Percentiles rank a stretch among this genome's conserved stretches.
phyloP scores from a whole-genome alignment of 2,329 filamentous ascomycete genomes.

The Curvularia lunata region DNA sequence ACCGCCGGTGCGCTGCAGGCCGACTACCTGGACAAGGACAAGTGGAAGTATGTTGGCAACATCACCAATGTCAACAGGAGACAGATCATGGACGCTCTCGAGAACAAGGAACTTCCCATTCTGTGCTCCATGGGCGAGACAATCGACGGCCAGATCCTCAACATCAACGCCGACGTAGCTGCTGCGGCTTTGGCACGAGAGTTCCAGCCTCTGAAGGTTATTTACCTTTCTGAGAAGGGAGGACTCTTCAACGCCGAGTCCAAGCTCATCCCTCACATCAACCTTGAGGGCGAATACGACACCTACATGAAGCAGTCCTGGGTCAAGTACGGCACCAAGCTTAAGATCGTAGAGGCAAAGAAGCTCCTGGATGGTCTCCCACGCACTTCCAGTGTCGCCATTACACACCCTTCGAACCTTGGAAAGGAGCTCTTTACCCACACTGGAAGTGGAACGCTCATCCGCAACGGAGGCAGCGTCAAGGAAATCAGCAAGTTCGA shows the following conservation, averaged over 20 bases:
- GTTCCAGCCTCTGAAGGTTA: slow-evolving; percentile 93
- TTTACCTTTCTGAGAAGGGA: slow-evolving; percentile 98
- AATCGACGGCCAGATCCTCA: slow-evolving; percentile 87
- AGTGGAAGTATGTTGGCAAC: slow-evolving; percentile 94
- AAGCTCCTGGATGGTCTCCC: slow-evolving; percentile 88
- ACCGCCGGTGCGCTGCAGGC: slow-evolving; percentile 89
- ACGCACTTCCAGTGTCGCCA: slow-evolving; percentile 91
- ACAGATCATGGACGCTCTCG: slow-evolving; percentile 89
- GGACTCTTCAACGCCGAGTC: slow-evolving; percentile 92
- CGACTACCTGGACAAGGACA: slow-evolving; percentile 94
- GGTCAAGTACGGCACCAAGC: slow-evolving; percentile 91
- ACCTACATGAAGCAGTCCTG: slow-evolving; percentile 91
- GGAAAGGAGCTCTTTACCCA: slow-evolving; percentile 98
- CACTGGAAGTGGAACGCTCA: slow-evolving; percentile 90
- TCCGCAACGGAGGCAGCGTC: slow-evolving; percentile 89
- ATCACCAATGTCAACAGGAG: slow-evolving; percentile 90
- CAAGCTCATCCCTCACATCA: slow-evolving; percentile 97
- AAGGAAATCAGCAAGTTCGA: slow-evolving; percentile 72
- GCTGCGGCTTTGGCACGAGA: slow-evolving; percentile 89
- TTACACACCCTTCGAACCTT: slow-evolving; percentile 93
- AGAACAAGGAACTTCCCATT: slow-evolving; percentile 85
- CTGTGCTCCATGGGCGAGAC: slow-evolving; percentile 97
- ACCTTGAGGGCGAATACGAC: slow-evolving; percentile 95
- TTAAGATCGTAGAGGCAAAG: slow-evolving; percentile 99
- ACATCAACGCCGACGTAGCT: slow-evolving; percentile 97